Percentiles rank a stretch among this genome's conserved stretches.
Evolutionary conservation across 208 protist genomes (phyloP).

Genomic region (Balamuthia mandrillaris): DNA sequence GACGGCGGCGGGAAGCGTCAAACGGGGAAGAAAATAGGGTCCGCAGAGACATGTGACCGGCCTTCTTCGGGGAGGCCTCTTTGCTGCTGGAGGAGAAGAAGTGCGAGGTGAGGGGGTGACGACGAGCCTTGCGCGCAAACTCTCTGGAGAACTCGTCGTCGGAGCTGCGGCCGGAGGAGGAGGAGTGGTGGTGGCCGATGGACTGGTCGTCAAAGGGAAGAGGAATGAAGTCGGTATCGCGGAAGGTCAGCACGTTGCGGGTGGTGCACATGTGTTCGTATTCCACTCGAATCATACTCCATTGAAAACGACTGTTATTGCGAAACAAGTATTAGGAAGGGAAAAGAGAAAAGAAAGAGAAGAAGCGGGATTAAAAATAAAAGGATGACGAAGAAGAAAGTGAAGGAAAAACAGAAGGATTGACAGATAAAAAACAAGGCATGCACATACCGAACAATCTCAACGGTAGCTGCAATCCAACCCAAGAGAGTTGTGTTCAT

Average conservation of each 20-base stretch:
- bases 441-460: background rate
- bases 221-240: constrained; percentile 31
- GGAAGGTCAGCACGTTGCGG: background rate
- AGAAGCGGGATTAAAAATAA: background rate
- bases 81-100: no score
- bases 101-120: no score
- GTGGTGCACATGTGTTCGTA: constrained; percentile 13
- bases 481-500: background rate
- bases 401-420: background rate
- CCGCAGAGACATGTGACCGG: no score
- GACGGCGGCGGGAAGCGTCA: no score
- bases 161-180: no score
- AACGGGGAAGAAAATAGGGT: no score
- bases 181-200: no score
- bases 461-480: constrained; percentile 17
- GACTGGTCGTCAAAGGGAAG: constrained; percentile 22
- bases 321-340: background rate
- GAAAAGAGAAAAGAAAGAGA: background rate
- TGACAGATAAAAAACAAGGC: background rate
- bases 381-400: no score
- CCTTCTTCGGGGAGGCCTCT: no score
- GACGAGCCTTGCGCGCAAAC: no score
- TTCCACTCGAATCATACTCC: constrained; percentile 3
- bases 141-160: no score
- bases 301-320: background rate